Evolutionary conservation across 371 early-diverging fungal genomes (phyloP), one percentile per base, ranked within the genome.

Genomic region (Lichtheimia ramosa): DNA sequence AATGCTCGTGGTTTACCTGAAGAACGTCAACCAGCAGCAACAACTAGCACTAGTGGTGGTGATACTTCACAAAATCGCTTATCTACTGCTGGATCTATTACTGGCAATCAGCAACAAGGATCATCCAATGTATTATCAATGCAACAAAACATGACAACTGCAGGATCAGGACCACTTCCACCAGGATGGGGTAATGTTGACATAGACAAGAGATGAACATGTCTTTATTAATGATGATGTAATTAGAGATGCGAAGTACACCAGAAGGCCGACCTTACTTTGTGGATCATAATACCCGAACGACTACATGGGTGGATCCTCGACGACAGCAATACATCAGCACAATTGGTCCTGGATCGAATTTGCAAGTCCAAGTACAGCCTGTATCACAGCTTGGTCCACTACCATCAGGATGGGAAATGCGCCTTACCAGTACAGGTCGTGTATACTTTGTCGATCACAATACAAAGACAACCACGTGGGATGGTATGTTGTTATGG

Each of bases 291-390:
- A 96, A 93, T 66, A 96, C 95, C 5, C 90, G 96, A 34, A 91
- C 95, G 0, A 98, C 99, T 1, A 95, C 99, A 0, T 98, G 99
- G 99, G 90, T 89, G 1, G 93, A 93, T 75, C 95, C 95, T 39
- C 81, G 93, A 48, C 82, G 90, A 28, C 88, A 84, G 59, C 87
- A 85, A 62, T 83, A 76, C 55, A 78, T 77, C 56, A 76, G 80
- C 53, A 81, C 79, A 23, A 79, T 77, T 60, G 82, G 82, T 10
- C 79, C 77, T 52, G 77, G 81, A 25, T 75, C 82, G 34, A 83
- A 64, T 48, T 66, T 77, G 20, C 85, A 86, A 64, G 85, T 86
- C 0, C 84, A 88, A 58, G 81, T 85, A 15, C 90, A 92, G 59
- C 88, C 91, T 14, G 83, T 86, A 0, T 86, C 88, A 8, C 88